Evolutionary conservation across 2,329 filamentous ascomycete species (phyloP).

Genomic region (Scorias spongiosa): DNA sequence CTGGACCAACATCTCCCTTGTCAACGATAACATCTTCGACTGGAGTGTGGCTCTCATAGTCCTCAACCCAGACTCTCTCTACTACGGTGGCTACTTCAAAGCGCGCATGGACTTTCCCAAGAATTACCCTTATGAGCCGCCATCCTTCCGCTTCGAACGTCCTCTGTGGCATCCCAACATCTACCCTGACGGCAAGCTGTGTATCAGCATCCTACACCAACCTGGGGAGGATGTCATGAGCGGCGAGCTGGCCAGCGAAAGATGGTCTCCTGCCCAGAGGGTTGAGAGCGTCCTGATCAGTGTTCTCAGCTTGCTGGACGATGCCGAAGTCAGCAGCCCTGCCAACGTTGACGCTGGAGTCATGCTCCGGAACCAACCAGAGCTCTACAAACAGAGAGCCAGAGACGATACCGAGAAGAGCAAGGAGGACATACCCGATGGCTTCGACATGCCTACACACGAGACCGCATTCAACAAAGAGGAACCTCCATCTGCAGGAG

Average conservation of each 20-base stretch:
- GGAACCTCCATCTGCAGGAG: conserved; percentile 33
- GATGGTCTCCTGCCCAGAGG: conserved; percentile 86
- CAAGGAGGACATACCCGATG: conserved; percentile 63
- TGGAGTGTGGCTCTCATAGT: conserved; percentile 87
- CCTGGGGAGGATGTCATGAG: conserved; percentile 89
- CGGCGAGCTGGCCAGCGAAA: conserved; percentile 75
- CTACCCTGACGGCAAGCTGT: conserved; percentile 77
- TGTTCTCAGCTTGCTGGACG: conserved; percentile 79
- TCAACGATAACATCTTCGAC: conserved; percentile 68
- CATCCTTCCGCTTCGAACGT: conserved; percentile 71
- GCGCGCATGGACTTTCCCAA: conserved; percentile 74
- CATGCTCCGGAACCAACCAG: conserved; percentile 59
- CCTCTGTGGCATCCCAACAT: conserved; percentile 88
- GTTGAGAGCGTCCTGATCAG: conserved; percentile 91
- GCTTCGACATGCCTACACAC: conserved; percentile 66
- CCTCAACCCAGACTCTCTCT: conserved; percentile 79
- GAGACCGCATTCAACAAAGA: conserved; percentile 45
- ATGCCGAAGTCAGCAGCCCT: conserved; percentile 82
- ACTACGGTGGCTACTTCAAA: conserved; percentile 88
- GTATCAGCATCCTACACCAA: conserved; percentile 89
- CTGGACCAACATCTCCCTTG: conserved; percentile 81
- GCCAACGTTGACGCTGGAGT: conserved; percentile 91
- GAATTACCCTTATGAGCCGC: conserved; percentile 82
- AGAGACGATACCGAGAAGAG: conserved; percentile 55
- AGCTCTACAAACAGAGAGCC: conserved; percentile 55